A percentile compares a stretch with the other conserved stretches of the same genome.
These are phyloP conservation scores for Curvularia spicifera DNA, from an alignment of 2,329 filamentous ascomycete species.

Conservation along the genomic window DNA sequence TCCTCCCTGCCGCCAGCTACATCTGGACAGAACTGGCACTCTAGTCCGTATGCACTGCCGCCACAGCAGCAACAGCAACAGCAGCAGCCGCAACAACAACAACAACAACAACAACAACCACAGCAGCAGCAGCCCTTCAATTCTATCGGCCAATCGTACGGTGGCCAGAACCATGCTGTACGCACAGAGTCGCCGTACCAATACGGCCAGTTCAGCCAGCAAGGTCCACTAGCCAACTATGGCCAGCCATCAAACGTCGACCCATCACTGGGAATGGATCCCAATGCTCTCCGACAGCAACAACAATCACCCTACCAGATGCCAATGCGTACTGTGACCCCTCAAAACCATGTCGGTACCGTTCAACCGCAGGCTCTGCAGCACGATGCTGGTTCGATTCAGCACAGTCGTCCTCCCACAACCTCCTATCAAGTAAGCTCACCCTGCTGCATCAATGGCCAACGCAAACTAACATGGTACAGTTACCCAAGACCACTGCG, in stretches of 20 bases:
- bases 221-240: conserved; percentile 31
- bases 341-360: conserved; percentile 33
- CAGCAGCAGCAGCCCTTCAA: neutral
- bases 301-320: conserved; percentile 43
- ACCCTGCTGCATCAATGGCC: neutral
- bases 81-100: too few species aligned
- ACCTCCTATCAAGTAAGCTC: conserved; percentile 42
- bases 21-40: conserved; percentile 36
- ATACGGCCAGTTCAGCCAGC: conserved; percentile 41
- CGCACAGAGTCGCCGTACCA: conserved; percentile 44
- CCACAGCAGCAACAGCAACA: too few species aligned
- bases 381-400: conserved; percentile 26
- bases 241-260: conserved; percentile 38
- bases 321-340: conserved; percentile 31
- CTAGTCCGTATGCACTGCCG: conserved; percentile 25
- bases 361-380: conserved; percentile 44
- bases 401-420: conserved; percentile 26
- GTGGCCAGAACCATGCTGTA: conserved; percentile 27
- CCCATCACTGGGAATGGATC: conserved; percentile 35
- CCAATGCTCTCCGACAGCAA: conserved; percentile 36
- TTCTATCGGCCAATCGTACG: conserved; percentile 33
- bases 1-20: conserved; percentile 27
- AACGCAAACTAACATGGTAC: conserved; percentile 20
- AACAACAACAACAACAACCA: neutral
- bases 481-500: conserved; percentile 38